Base-by-base conservation (phyloP, 225 moss, liverwort and hornwort species). In the Pseudisothecium myosuroides region DNA sequence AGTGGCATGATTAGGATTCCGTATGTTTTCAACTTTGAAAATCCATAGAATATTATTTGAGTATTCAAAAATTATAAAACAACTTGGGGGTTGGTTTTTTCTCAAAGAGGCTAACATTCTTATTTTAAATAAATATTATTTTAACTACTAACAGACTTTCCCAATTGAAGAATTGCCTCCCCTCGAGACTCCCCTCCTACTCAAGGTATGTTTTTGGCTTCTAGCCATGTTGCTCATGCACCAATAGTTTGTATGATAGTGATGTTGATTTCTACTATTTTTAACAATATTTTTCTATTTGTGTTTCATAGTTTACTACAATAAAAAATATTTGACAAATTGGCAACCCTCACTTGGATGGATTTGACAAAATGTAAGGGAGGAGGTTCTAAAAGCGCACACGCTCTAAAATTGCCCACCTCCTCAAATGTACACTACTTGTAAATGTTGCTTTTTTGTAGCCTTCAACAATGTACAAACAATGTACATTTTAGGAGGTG, bases 161-260 rank as follows among this genome's bases (percentile, higher is more conserved):
- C 8, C 27, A 27, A 71, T 0, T 41, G 3, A 71, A 26, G 9
- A 41, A 26, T 0, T 0, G 0, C 5, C 24, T 39, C 8, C 24
- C 14, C 1, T 24, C 0, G 5, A 69, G 8, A 14, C 41, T 41
- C 41, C 8, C 0, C 14, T n/a, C n/a, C 4, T 41, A 2, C 1
- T 28, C 2, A 31, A 0, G 12, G 1, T 47, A 11, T 0, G 0
- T 3, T 47, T 45, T 29, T 74, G 17, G 6, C 4, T 5, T 29
- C 4, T 7, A 14, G 2, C 11, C 8, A 6, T 31, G 31, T 18
- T 0, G 0, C 2, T 47, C 18, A 18, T 29, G 4, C 18, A 4
- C 3, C 1, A 0, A 29, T 73, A 73, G 10, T 72, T 39, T 72
- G 24, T 14, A 41, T 14, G 9, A 41, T 24, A 41, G 39, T 26